Base-by-base conservation (phyloP, 495 filamentous ascomycete genomes). In the Rhypophila decipiens region DNA sequence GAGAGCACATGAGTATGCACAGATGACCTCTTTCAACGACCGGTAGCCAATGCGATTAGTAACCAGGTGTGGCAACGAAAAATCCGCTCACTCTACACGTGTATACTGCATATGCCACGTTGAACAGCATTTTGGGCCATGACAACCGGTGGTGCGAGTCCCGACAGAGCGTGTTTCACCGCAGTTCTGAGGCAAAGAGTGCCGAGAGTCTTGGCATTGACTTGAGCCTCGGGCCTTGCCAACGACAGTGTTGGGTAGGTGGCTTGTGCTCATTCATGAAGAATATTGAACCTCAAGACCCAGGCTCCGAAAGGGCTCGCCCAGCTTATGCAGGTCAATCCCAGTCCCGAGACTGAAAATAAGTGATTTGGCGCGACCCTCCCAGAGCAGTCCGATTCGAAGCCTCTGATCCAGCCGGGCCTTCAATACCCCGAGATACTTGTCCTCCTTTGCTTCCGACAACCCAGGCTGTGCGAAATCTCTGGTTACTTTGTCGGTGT, bases 261-360 rank as follows among this genome's bases (percentile, higher is more conserved):
- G 41, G 41, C 23, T 11, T 41, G 27, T n/a, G 19, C 5, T 89
- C 73, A n/a, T n/a, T n/a, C n/a, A 97, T 15, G 88, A 95, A 10
- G 90, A 96, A 62, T 95, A 97, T 55, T 90, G 84, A 24, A 98
- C 66, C 60, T 96, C 93, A 20, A 96, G 67, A 2, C 93, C 93
- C 51, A 97, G 75, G 9, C 80, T 84, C 46, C 80, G 76, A 50
- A 89, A 75, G 42, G 87, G 75, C 65, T 84, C 72, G 56, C 83
- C 76, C 64, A 83, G 67, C 65, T 80, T 75, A 65, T 81, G 79
- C 56, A 89, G 66, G 69, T 90, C 88, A 35, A 93, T 71, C 12
- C 78, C 84, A 17, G 86, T 84, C 2, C 93, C 93, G 20, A 94
- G 76, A 57, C 87, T 95, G 57, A 97, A 93, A 47, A 98, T 73